Percentiles rank a stretch among this genome's conserved stretches.
These are phyloP conservation scores for Pyrenochaeta sp. DNA, from an alignment of 2,329 filamentous ascomycete species.

Conservation along the genomic window DNA sequence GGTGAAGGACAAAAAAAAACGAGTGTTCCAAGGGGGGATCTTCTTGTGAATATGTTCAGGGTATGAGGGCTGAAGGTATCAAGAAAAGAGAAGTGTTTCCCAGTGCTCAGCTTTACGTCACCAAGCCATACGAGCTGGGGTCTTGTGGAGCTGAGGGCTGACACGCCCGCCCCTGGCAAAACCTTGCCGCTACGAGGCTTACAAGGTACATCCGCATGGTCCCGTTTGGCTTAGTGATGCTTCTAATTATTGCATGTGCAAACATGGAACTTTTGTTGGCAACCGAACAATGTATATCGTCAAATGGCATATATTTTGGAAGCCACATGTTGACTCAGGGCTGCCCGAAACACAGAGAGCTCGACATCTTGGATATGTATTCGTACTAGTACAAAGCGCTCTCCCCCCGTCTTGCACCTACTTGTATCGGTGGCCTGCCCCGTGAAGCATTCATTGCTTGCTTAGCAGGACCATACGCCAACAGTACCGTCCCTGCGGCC, in stretches of 20 bases:
- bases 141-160: constrained; percentile 21
- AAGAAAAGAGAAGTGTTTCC: constrained; percentile 24
- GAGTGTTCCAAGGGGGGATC: neutral
- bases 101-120: constrained; percentile 26
- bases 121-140: constrained; percentile 1
- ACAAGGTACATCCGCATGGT: constrained; percentile 16
- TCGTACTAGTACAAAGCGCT: neutral
- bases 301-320: no score
- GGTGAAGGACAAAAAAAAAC: constrained; percentile 1
- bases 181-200: constrained; percentile 15
- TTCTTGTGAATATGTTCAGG: neutral
- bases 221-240: constrained; percentile 27
- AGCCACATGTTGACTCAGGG: no score
- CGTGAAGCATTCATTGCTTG: neutral
- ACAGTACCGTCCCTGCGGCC: constrained; percentile 87
- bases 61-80: neutral
- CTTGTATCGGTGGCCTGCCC: neutral
- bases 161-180: constrained; percentile 8
- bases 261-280: neutral
- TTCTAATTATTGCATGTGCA: neutral
- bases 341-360: constrained; percentile 1
- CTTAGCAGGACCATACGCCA: constrained; percentile 75
- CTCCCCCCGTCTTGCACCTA: constrained; percentile 6
- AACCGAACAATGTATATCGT: no score
- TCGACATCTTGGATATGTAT: neutral